Conservation (phyloP, 768 basidiomycete species). For the Pleurotus ostreatus region DNA sequence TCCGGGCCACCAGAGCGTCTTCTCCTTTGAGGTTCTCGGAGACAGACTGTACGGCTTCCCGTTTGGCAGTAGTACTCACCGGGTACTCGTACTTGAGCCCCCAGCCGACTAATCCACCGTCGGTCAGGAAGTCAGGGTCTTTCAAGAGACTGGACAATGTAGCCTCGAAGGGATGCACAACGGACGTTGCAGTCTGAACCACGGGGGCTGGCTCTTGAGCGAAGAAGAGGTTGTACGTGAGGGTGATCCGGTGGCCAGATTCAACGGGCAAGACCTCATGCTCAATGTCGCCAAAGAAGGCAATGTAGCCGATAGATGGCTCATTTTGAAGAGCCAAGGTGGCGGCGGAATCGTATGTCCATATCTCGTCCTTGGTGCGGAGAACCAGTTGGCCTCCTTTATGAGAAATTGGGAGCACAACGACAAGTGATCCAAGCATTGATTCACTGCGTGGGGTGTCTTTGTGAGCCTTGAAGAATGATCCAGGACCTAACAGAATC, state of each 20-base stretch:
- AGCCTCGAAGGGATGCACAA: constrained; percentile 12
- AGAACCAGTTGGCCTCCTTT: constrained; percentile 34
- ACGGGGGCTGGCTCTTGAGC: too few species aligned
- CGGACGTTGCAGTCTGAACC: not conserved
- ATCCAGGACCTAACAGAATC: constrained; percentile 22
- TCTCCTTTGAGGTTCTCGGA: constrained; percentile 23
- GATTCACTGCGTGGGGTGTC: constrained; percentile 37
- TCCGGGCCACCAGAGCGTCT: constrained; percentile 20
- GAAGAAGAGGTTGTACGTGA: constrained; percentile 40
- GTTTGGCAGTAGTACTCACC: constrained; percentile 9
- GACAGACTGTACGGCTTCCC: constrained; percentile 12
- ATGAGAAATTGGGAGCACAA: constrained; percentile 36
- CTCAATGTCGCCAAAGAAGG: constrained; percentile 42
- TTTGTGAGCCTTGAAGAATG: constrained; percentile 43
- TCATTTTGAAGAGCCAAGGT: not conserved
- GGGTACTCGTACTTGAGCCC: constrained; percentile 32
- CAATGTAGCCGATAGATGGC: constrained; percentile 23
- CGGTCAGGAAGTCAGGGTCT: constrained; percentile 22
- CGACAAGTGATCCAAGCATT: constrained; percentile 46
- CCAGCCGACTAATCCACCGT: constrained; percentile 29
- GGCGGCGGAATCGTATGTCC: constrained; percentile 24
- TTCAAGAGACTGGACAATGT: constrained; percentile 21
- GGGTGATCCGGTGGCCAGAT: constrained; percentile 27
- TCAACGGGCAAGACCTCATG: constrained; percentile 40
- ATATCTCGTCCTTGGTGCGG: constrained; percentile 19